A percentile compares a stretch with the other conserved stretches of the same genome.
Conservation (phyloP, 495 filamentous ascomycete genomes). For the Bathelium albidoporum region DNA sequence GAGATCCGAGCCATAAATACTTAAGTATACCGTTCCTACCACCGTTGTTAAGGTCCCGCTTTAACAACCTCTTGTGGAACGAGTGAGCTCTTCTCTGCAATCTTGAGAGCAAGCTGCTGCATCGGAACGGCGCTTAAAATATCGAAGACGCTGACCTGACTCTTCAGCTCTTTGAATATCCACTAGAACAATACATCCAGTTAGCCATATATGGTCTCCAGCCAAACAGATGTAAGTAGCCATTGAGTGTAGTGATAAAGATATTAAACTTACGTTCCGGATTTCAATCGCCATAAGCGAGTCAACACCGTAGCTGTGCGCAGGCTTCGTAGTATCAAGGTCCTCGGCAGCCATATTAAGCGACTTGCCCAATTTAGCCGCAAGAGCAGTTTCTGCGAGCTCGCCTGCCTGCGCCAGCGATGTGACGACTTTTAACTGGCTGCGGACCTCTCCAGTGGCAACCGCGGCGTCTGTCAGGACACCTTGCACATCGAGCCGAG, state of each 20-base stretch:
- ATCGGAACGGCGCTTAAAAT: conserved; percentile 9
- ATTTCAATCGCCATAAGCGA: not conserved
- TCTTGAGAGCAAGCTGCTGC: conserved; percentile 15
- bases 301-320: not conserved
- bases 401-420: conserved; percentile 12
- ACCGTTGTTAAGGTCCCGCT: not conserved
- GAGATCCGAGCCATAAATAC: not conserved
- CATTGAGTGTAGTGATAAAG: not conserved
- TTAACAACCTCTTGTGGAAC: conserved; percentile 10
- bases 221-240: not conserved
- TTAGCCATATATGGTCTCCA: not conserved
- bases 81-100: conserved; percentile 15
- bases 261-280: not conserved
- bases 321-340: not conserved
- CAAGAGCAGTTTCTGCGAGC: not conserved
- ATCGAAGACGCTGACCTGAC: conserved; percentile 3
- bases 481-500: conserved; percentile 12
- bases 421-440: conserved; percentile 9
- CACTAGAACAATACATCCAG: not conserved
- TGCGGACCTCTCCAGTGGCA: conserved; percentile 4
- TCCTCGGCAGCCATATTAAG: conserved; percentile 4
- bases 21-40: not conserved
- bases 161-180: conserved; percentile 4
- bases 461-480: conserved; percentile 7
- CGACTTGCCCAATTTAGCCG: conserved; percentile 1